Conservation (phyloP, 2,329 filamentous ascomycete genomes). For the Xylariales sp. region DNA sequence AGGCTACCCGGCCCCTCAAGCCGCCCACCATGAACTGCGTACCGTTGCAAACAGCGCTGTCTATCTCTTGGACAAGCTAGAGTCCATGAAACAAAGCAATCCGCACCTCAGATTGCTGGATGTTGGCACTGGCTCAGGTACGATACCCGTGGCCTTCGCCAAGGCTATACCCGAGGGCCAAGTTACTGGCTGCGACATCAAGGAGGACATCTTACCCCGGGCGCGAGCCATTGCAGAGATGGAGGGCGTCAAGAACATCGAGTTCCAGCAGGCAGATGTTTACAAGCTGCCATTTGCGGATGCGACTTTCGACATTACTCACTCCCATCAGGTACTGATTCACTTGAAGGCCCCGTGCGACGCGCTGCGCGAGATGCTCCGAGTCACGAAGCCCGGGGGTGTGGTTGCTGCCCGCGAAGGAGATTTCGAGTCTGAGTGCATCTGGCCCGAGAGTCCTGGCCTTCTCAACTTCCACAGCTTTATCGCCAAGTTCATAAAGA, state of each 20-base stretch:
- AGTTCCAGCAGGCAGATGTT: constrained; percentile 25
- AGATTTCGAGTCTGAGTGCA: constrained; percentile 26
- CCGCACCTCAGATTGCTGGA: constrained; percentile 34
- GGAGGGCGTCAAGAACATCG: constrained; percentile 22
- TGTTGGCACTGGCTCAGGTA: constrained; percentile 43
- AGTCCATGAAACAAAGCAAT: constrained; percentile 12
- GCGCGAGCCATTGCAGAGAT: constrained; percentile 31
- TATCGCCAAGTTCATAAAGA: constrained; percentile 13
- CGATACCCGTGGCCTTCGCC: constrained; percentile 39
- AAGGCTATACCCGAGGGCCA: constrained; percentile 36
- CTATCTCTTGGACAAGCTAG: constrained; percentile 25
- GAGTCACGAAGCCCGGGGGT: constrained; percentile 25
- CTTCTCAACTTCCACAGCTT: constrained; percentile 22
- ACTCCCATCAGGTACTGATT: constrained; percentile 24
- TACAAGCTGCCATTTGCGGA: constrained; percentile 27
- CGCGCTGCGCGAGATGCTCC: constrained; percentile 24
- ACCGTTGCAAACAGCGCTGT: constrained; percentile 19
- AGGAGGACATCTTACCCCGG: constrained; percentile 34
- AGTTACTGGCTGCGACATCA: constrained; percentile 40
- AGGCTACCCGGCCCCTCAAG: no score
- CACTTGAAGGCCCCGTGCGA: constrained; percentile 20
- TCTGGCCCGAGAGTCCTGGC: constrained; percentile 24
- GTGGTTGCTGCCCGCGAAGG: constrained; percentile 27
- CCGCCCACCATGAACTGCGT: no score
- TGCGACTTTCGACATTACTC: constrained; percentile 23